These are phyloP conservation scores for Leptomonas pyrrhocoris DNA, from an alignment of 208 protist genomes.

Conservation along the genomic window DNA sequence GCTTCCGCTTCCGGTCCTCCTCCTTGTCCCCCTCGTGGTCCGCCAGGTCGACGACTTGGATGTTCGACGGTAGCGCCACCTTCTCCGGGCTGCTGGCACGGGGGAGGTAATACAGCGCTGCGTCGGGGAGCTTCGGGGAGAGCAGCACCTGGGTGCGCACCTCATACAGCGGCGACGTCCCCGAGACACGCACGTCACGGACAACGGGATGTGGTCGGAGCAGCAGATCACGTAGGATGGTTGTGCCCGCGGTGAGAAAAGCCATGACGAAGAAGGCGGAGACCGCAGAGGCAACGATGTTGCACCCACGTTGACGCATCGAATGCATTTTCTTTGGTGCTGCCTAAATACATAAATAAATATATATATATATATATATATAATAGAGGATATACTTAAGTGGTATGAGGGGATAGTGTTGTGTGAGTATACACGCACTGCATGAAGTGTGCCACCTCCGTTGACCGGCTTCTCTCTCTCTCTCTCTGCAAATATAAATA, in stretches of 20 bases:
- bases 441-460: too few species aligned
- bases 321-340: constrained; percentile 38
- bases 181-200: constrained; percentile 32
- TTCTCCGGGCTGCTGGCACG: not conserved
- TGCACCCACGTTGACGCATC: constrained; percentile 45
- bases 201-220: constrained; percentile 34
- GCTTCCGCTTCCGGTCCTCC: constrained; percentile 22
- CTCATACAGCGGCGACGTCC: constrained; percentile 29
- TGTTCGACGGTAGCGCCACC: constrained; percentile 17
- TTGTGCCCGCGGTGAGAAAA: constrained; percentile 39
- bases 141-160: constrained; percentile 28
- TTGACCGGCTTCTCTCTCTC: too few species aligned
- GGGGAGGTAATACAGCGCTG: constrained; percentile 17
- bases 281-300: constrained; percentile 42
- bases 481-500: too few species aligned
- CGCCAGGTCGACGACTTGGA: constrained; percentile 8
- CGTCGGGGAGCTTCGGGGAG: constrained; percentile 2
- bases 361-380: constrained; percentile 2
- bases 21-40: constrained; percentile 19
- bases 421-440: too few species aligned
- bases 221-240: constrained; percentile 35
- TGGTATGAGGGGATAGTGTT: too few species aligned
- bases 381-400: too few species aligned
- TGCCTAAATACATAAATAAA: not conserved
- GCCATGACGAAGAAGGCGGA: constrained; percentile 37